Conservation (phyloP, 1,139 yeast species). For the Debaryomyces robertsiae region DNA sequence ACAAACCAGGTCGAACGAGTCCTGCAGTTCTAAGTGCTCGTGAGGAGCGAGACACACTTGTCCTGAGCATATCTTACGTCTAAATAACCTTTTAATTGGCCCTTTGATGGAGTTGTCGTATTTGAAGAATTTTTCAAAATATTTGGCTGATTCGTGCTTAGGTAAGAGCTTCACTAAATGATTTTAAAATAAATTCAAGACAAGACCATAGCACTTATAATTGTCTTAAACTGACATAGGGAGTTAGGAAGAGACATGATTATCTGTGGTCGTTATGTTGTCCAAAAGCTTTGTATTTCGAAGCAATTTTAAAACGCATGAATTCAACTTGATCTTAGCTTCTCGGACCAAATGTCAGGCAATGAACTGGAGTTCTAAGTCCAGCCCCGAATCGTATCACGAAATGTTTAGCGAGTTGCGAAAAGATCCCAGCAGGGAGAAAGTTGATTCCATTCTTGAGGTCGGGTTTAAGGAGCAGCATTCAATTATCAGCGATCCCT, state of each 20-base stretch:
- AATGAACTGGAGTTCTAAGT: not conserved
- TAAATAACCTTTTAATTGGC: not conserved
- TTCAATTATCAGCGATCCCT: constrained; percentile 1
- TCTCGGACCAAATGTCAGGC: not conserved
- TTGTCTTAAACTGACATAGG: not conserved
- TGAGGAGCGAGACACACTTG: constrained; percentile 18
- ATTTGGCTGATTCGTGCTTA: constrained; percentile 2
- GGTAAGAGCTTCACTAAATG: not conserved
- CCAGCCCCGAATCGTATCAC: not conserved
- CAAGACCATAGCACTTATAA: not conserved
- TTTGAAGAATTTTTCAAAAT: constrained; percentile 8
- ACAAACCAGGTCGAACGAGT: not conserved
- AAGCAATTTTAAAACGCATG: not conserved
- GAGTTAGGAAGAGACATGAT: not conserved
- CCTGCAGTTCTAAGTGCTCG: constrained; percentile 11
- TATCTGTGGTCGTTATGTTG: constrained; percentile 1
- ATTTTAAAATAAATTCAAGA: constrained; percentile 4
- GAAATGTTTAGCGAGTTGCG: not conserved
- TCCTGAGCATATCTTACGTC: constrained; percentile 16
- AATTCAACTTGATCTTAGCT: not conserved
- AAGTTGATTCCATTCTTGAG: not conserved
- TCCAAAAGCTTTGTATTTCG: not conserved
- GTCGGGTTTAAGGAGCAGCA: not conserved
- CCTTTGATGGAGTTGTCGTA: not conserved
- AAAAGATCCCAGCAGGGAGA: not conserved